Conservation (phyloP, 2,329 filamentous ascomycete species). For the Trichoderma oligosporum region DNA sequence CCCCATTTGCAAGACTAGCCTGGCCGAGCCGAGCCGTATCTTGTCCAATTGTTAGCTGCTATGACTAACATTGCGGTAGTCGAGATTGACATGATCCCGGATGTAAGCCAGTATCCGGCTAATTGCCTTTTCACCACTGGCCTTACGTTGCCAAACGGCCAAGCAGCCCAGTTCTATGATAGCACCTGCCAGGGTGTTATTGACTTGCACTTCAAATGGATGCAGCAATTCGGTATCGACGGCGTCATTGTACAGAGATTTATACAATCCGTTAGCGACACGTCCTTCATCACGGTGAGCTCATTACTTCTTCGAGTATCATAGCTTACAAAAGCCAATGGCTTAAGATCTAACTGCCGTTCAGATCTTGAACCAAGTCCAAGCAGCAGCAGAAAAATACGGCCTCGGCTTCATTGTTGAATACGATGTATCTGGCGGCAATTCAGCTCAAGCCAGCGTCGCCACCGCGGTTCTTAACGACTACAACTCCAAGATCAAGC, state of each 20-base stretch:
- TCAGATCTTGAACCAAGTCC: conserved; percentile 10
- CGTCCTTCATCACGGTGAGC: conserved; percentile 11
- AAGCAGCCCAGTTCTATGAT: conserved; percentile 8
- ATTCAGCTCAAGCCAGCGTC: conserved; percentile 11
- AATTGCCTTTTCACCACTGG: conserved; percentile 14
- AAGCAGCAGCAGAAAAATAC: conserved; percentile 14
- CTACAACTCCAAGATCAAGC: conserved; percentile 16
- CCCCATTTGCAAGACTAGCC: no score
- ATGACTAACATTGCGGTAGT: conserved; percentile 1
- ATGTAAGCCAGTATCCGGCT: conserved; percentile 11
- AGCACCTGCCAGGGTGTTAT: conserved; percentile 10
- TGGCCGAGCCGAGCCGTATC: neutral
- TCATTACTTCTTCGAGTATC: neutral
- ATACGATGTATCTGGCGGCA: conserved; percentile 12
- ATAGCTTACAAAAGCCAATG: neutral
- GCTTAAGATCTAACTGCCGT: neutral
- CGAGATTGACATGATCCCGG: conserved; percentile 12
- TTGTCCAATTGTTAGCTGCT: neutral
- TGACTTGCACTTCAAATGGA: conserved; percentile 13
- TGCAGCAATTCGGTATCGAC: conserved; percentile 16
- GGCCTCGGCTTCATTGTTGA: conserved; percentile 17
- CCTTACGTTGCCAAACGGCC: conserved; percentile 15
- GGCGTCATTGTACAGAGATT: conserved; percentile 14
- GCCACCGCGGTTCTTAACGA: conserved; percentile 1
- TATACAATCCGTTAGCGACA: neutral